Conservation (phyloP, 2,329 filamentous ascomycete species). For the Exophiala oligosperma region DNA sequence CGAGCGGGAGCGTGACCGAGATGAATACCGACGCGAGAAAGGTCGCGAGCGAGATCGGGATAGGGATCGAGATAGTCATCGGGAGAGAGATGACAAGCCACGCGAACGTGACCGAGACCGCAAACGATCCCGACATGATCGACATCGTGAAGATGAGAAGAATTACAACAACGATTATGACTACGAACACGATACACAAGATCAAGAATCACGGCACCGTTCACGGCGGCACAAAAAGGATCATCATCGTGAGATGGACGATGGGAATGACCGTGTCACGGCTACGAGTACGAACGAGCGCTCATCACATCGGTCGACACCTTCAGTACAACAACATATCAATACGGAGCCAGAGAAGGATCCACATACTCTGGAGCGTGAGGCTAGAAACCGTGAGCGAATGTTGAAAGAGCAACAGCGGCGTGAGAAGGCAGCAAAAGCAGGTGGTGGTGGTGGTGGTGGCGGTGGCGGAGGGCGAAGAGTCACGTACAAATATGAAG, state of each 20-base stretch:
- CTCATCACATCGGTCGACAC: slow-evolving; percentile 23
- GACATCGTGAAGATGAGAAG: slow-evolving; percentile 36
- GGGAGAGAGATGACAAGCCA: slow-evolving; percentile 8
- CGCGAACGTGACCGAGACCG: slow-evolving; percentile 32
- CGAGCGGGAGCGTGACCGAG: slow-evolving; percentile 22
- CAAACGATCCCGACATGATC: slow-evolving; percentile 34
- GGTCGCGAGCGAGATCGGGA: slow-evolving; percentile 22
- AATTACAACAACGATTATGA: slow-evolving; percentile 24
- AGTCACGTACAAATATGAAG: slow-evolving; percentile 52
- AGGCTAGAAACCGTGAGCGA: slow-evolving; percentile 62
- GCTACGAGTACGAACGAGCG: slow-evolving; percentile 24
- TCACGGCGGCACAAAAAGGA: slow-evolving; percentile 39
- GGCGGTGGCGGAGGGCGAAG: slow-evolving; percentile 34
- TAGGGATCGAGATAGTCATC: slow-evolving; percentile 18
- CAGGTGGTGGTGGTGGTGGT: background rate
- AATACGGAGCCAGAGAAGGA: slow-evolving; percentile 42
- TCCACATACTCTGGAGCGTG: slow-evolving; percentile 72
- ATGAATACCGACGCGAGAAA: slow-evolving; percentile 9
- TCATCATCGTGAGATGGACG: slow-evolving; percentile 32
- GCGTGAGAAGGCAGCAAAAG: slow-evolving; percentile 53
- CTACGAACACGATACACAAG: slow-evolving; percentile 20
- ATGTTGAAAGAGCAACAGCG: slow-evolving; percentile 66
- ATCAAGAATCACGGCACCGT: slow-evolving; percentile 33
- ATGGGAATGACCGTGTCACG: slow-evolving; percentile 1
- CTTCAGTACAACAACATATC: slow-evolving; percentile 1